Conservation (phyloP, 2,329 filamentous ascomycete species). For the Volutella citrinella region DNA sequence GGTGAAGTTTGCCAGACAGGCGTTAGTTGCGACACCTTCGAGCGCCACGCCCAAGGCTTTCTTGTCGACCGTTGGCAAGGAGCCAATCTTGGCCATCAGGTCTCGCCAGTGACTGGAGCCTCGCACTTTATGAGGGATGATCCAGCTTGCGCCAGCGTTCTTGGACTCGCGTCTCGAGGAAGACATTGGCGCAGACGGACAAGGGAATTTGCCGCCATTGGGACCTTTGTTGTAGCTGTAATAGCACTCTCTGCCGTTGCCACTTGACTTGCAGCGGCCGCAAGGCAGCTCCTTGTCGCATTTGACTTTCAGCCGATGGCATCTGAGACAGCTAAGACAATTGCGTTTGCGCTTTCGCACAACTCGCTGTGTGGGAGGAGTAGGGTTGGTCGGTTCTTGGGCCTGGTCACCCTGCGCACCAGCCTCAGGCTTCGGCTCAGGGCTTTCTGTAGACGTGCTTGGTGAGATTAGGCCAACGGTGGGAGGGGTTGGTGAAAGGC, state of each 20-base stretch:
- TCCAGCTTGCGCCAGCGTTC: constrained; percentile 29
- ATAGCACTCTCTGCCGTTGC: constrained; percentile 34
- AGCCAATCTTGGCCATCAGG: constrained; percentile 34
- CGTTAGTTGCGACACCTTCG: constrained; percentile 32
- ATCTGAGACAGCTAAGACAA: constrained; percentile 33
- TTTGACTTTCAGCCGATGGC: constrained; percentile 36
- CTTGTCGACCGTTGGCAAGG: constrained; percentile 23
- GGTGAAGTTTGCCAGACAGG: constrained; percentile 33
- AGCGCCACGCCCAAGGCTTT: constrained; percentile 27
- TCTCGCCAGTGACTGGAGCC: constrained; percentile 36
- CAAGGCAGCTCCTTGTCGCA: constrained; percentile 37
- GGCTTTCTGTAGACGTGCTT: constrained; percentile 26
- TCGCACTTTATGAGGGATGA: constrained; percentile 32
- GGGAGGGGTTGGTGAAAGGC: too few relatives aligned
- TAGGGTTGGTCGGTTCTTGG: constrained; percentile 1
- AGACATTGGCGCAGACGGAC: constrained; percentile 22
- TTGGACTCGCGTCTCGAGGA: constrained; percentile 23
- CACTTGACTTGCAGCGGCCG: constrained; percentile 31
- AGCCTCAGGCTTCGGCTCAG: constrained; percentile 18
- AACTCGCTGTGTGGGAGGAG: constrained; percentile 18
- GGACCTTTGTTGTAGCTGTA: constrained; percentile 36
- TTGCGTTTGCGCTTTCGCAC: constrained; percentile 35
- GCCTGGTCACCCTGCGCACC: constrained; percentile 4
- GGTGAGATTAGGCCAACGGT: constrained; percentile 28
- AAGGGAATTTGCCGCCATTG: constrained; percentile 34